Evolutionary conservation across 1,139 yeast genomes (phyloP), one percentile per base, ranked within the genome.

Genomic region (Yamadazyma trypodendri): DNA sequence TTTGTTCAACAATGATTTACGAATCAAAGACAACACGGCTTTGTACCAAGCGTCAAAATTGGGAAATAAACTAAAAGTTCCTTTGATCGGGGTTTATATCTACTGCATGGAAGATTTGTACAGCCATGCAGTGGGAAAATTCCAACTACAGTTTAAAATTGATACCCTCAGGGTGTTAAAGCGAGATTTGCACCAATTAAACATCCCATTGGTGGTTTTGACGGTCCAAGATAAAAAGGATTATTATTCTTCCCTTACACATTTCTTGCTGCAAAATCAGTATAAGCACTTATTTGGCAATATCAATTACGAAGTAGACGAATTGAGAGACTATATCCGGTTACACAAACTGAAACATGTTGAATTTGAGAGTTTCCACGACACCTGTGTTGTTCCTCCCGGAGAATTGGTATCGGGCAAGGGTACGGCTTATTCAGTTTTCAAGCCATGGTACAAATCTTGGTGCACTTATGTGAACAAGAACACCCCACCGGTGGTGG

Each of bases 231-330:
- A 60, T 13, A 46, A 55, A 12, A 38, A 43, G 6, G 58, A 63
- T 14, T 42, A 52, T 16, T 43, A 52, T 20, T 41, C 47, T 0
- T 35, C 44, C 3, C 54, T 72, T 44, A 45, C 54, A n/a, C 36
- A 53, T 6, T 55, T 59, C 27, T 44, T 62, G 35, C 42, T 47
- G 14, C 46, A 56, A 20, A 44, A 65, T 43, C 44, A 59, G 5
- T 48, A 61, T 13, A 40, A 51, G n/a, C 60, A 66, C 18, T 51
- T 75, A 6, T 68, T 55, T 42, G 61, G 69, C 27, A 75, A 75
- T 48, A 53, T 68, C 25, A 69, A 70, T 48, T 77, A 75, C 49
- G 81, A 75, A 49, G 68, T 68, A 17, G 81, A 77, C 48, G 82
- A 77, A 49, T 45, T 75, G 35, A 55, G 68, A 22, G 60, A 74